Conservation (phyloP, 176 grass and related monocot genomes). For the Aechmea fasciata region DNA sequence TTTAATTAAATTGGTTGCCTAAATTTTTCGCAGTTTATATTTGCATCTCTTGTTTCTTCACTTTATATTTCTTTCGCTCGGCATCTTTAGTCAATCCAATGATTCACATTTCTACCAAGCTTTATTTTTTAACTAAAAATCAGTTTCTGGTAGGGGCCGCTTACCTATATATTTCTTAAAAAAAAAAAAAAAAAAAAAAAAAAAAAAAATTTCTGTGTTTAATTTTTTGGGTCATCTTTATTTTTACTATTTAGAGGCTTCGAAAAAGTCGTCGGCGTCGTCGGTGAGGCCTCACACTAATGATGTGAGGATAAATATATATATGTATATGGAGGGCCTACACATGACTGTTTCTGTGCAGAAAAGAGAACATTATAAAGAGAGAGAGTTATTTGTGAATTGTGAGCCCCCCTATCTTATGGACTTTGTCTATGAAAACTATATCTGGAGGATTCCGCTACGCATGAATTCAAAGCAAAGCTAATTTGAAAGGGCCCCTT, state of each 20-base stretch:
- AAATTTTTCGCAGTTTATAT: not conserved
- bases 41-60: not conserved
- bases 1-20: constrained; percentile 2
- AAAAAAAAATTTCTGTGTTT: no score
- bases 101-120: no score
- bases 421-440: no score
- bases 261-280: not conserved
- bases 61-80: not conserved
- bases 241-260: not conserved
- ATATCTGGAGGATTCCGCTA: not conserved
- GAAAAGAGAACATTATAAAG: constrained; percentile 1
- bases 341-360: not conserved
- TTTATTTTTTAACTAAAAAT: no score
- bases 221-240: not conserved
- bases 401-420: not conserved
- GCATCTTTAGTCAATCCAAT: no score
- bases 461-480: constrained; percentile 8
- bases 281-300: not conserved
- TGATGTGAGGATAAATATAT: not conserved
- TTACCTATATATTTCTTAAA: no score
- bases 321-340: not conserved
- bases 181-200: no score
- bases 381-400: not conserved
- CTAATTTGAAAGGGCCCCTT: not conserved
- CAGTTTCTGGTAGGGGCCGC: no score